These are phyloP conservation scores for Fraxinus greggii DNA, from an alignment of 305 asterid species.

Conservation along the genomic window DNA sequence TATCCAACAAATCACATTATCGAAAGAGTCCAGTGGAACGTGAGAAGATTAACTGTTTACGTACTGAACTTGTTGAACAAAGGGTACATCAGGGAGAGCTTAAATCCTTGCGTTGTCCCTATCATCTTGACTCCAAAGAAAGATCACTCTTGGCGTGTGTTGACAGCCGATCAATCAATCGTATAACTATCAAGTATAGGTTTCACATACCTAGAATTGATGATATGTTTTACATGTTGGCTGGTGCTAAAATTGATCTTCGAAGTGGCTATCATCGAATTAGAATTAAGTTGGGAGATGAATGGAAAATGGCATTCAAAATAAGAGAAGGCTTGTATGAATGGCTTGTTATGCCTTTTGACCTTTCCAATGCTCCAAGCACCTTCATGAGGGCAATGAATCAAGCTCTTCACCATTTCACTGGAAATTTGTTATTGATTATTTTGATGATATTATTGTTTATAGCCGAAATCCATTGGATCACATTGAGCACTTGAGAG, in stretches of 20 bases:
- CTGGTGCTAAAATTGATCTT: not conserved
- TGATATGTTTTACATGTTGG: slow-evolving; percentile 6
- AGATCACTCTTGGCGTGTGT: not conserved
- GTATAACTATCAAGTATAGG: not conserved
- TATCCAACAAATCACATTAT: not conserved
- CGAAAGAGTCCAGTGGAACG: not conserved
- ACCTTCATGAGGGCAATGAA: not conserved
- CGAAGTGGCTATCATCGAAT: not conserved
- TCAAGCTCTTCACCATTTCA: not conserved
- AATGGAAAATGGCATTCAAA: not conserved
- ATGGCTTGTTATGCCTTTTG: slow-evolving; percentile 6
- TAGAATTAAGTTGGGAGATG: not conserved
- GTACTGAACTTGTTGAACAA: not conserved
- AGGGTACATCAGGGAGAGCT: not conserved
- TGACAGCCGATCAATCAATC: not conserved
- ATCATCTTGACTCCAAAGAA: not conserved
- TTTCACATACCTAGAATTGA: not conserved
- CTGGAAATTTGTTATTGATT: not conserved
- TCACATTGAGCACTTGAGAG: not conserved
- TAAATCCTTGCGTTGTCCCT: not conserved
- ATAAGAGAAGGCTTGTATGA: not conserved
- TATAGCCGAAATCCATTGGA: not conserved
- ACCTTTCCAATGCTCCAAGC: not conserved
- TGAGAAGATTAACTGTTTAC: not conserved
- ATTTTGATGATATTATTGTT: not conserved